These are phyloP conservation scores for Groenewaldozyma sp. DNA, from an alignment of 1,139 yeast species.

Conservation along the genomic window DNA sequence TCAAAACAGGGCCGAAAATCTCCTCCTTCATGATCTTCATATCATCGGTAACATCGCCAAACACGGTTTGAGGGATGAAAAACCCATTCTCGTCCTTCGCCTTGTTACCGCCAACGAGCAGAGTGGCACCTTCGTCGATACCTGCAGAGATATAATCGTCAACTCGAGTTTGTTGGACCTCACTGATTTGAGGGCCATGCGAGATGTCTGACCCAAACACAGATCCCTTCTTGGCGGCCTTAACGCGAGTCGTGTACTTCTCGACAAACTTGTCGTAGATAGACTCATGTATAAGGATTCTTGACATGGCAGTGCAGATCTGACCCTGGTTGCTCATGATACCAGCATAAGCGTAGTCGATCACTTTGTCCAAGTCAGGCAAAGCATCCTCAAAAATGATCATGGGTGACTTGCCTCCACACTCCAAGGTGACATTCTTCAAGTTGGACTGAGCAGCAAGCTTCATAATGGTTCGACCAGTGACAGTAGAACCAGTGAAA, in stretches of 20 bases:
- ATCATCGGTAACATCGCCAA: conserved; percentile 52
- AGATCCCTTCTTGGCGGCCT: conserved; percentile 47
- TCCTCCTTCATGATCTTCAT: conserved; percentile 61
- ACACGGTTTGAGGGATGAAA: conserved; percentile 61
- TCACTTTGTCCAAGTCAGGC: conserved; percentile 47
- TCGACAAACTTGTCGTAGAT: conserved; percentile 57
- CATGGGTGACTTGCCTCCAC: conserved; percentile 81
- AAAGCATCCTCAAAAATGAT: conserved; percentile 67
- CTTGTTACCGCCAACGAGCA: conserved; percentile 49
- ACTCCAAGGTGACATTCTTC: conserved; percentile 72
- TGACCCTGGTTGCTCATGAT: conserved; percentile 76
- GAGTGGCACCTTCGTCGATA: conserved; percentile 60
- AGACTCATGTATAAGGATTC: conserved; percentile 66
- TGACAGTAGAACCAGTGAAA: conserved; percentile 79
- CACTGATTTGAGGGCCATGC: conserved; percentile 87
- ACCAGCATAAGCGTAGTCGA: conserved; percentile 47
- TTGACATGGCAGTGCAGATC: conserved; percentile 80
- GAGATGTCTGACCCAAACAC: conserved; percentile 63
- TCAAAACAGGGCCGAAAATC: conserved; percentile 82
- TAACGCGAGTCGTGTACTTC: conserved; percentile 46
- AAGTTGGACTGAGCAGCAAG: conserved; percentile 57
- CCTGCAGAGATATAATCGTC: conserved; percentile 59
- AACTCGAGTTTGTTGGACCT: conserved; percentile 69
- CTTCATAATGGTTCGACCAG: conserved; percentile 68
- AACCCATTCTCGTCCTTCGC: conserved; percentile 57